Conservation (phyloP, 2,329 filamentous ascomycete genomes). For the Xylariaceae sp. region DNA sequence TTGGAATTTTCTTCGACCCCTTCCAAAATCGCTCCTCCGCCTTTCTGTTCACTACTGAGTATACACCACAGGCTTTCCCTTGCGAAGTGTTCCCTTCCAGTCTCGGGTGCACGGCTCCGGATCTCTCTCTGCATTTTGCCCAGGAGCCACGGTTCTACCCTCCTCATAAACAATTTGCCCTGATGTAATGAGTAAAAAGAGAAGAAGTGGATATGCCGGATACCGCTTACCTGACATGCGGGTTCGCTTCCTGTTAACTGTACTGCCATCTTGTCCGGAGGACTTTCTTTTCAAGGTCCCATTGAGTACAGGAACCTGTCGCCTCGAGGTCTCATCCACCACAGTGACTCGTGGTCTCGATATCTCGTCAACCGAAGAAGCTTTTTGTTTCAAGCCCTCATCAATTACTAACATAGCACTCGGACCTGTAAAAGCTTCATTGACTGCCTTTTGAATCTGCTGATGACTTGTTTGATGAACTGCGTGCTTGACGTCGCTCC, state of each 20-base stretch:
- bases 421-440: neutral
- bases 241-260: neutral
- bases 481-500: neutral
- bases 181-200: no score
- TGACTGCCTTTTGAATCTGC: neutral
- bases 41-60: no score
- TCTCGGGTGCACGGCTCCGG: no score
- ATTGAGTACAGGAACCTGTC: neutral
- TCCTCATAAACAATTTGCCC: neutral
- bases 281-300: neutral
- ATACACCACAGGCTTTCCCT: no score
- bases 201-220: no score
- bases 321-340: neutral
- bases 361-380: neutral
- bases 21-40: no score
- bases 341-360: neutral
- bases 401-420: neutral
- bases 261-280: neutral
- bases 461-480: neutral
- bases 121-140: neutral
- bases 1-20: no score
- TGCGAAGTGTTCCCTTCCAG: no score
- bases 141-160: neutral
- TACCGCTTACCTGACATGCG: no score
- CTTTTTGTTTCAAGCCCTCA: neutral